A percentile compares a stretch with the other conserved stretches of the same genome.
Conservation (phyloP, 1,139 yeast species). For the Hansenula sp. region DNA sequence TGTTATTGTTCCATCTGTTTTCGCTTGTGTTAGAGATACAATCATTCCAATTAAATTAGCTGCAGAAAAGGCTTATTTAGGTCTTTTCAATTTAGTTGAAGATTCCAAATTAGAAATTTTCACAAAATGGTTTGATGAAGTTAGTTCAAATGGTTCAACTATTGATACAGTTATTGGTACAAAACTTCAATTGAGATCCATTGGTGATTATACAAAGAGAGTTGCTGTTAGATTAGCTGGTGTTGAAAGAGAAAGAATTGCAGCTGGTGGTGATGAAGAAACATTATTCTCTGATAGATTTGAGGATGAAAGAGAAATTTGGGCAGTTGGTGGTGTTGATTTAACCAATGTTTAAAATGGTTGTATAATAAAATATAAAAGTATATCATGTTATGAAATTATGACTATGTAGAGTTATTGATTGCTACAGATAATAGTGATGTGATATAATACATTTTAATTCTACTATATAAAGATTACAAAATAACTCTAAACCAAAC, state of each 20-base stretch:
- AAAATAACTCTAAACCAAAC: no score
- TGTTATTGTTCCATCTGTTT: constrained; percentile 65
- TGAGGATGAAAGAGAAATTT: constrained; percentile 83
- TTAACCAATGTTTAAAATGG: constrained; percentile 17
- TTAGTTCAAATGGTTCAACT: constrained; percentile 20
- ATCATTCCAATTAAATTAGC: constrained; percentile 90
- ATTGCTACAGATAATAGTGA: no score
- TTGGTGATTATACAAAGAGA: constrained; percentile 84
- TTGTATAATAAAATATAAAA: neutral
- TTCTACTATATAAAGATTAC: no score
- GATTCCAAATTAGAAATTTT: constrained; percentile 57
- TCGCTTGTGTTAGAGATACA: constrained; percentile 78
- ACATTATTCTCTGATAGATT: constrained; percentile 78
- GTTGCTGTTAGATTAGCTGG: constrained; percentile 80
- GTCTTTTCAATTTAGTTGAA: constrained; percentile 67
- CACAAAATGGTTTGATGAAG: constrained; percentile 48
- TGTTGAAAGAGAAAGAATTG: constrained; percentile 81
- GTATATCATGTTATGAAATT: no score
- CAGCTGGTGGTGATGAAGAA: constrained; percentile 89
- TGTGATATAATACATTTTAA: no score
- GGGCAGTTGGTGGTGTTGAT: constrained; percentile 80
- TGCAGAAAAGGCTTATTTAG: constrained; percentile 85
- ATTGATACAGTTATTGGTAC: constrained; percentile 41
- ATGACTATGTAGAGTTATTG: no score
- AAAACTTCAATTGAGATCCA: constrained; percentile 62